A percentile compares a stretch with the other conserved stretches of the same genome.
These are phyloP conservation scores for Tuctoria greenei DNA, from an alignment of 176 grass and related monocot species.

Conservation along the genomic window DNA sequence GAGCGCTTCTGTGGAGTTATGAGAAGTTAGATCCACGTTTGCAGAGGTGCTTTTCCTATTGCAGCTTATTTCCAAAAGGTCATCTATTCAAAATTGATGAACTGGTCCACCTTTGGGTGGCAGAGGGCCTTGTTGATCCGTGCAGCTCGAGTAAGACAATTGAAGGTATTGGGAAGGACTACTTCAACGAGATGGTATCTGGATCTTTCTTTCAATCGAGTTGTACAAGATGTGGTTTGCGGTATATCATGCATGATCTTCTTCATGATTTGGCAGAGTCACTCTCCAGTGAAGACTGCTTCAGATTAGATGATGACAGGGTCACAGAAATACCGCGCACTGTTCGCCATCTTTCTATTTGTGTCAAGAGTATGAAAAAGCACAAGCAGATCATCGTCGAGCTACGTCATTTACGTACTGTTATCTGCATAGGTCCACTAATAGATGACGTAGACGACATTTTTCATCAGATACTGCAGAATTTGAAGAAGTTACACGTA, in stretches of 20 bases:
- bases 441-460: background rate
- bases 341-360: background rate
- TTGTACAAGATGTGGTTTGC: background rate
- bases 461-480: background rate
- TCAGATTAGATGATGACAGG: conserved; percentile 23
- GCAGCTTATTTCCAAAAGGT: conserved; percentile 24
- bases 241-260: background rate
- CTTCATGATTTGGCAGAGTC: background rate
- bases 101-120: background rate
- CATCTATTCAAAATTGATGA: background rate
- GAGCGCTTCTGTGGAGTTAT: conserved; percentile 26
- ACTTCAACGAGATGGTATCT: conserved; percentile 9
- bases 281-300: background rate
- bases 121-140: background rate
- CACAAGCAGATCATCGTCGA: conserved; percentile 13
- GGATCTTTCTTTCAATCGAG: background rate
- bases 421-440: conserved; percentile 13
- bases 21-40: conserved; percentile 11
- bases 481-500: conserved; percentile 20
- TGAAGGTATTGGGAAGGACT: background rate
- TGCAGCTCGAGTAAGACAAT: background rate
- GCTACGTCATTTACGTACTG: background rate
- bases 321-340: background rate
- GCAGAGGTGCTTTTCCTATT: background rate
- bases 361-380: background rate